A percentile compares a stretch with the other conserved stretches of the same genome.
phyloP scores from a whole-genome alignment of 164 flowering plant species.

The Liriodendron chinense region DNA sequence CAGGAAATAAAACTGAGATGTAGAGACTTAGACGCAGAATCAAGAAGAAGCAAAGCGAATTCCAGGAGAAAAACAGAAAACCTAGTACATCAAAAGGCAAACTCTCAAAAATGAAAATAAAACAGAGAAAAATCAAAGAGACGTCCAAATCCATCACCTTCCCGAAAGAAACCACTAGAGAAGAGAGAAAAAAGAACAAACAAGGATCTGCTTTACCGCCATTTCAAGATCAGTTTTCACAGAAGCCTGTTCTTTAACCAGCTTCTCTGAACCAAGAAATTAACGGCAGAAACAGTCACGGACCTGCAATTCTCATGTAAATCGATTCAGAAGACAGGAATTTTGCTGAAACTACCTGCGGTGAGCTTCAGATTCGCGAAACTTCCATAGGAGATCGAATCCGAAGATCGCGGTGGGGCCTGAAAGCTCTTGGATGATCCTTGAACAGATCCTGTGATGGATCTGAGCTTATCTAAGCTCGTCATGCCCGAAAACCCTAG shows the following conservation, averaged over 20 bases:
- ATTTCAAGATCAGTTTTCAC: constrained; percentile 80
- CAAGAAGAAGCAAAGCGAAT: neutral
- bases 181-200: neutral
- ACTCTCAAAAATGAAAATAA: neutral
- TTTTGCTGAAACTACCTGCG: constrained; percentile 49
- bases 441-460: constrained; percentile 37
- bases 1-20: constrained; percentile 1
- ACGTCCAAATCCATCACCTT: neutral
- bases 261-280: constrained; percentile 59
- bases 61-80: neutral
- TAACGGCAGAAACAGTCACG: constrained; percentile 13
- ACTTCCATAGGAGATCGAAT: constrained; percentile 57
- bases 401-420: constrained; percentile 47
- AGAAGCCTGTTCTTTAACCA: constrained; percentile 93
- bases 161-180: neutral
- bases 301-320: neutral
- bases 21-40: neutral
- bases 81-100: neutral
- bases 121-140: neutral
- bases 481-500: constrained; percentile 54
- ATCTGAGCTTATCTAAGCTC: constrained; percentile 63
- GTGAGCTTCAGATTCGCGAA: constrained; percentile 84
- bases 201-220: constrained; percentile 51
- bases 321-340: neutral
- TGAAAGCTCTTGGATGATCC: constrained; percentile 41